phyloP scores from a whole-genome alignment of 441 rosid species.

The California macrophylla region DNA sequence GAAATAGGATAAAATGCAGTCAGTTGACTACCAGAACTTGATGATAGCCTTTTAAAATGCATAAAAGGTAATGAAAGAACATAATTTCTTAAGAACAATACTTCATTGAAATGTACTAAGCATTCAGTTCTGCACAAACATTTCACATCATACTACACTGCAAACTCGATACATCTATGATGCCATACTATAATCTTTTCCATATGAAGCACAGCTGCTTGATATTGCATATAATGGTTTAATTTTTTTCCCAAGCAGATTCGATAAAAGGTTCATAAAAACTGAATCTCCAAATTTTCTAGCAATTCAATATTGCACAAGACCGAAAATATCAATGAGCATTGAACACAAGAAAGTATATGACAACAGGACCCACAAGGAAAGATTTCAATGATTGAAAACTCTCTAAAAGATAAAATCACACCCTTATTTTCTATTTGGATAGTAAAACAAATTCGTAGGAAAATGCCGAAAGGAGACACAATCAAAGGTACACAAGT shows the following conservation, averaged over 20 bases:
- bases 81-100: background rate
- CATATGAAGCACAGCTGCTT: background rate
- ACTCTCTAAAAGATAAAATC: background rate
- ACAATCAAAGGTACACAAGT: background rate
- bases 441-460: background rate
- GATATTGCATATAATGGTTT: background rate
- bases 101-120: background rate
- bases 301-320: background rate
- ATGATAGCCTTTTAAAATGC: background rate
- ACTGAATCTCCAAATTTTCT: background rate
- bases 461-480: background rate
- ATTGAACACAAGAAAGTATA: background rate
- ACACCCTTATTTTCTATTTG: background rate
- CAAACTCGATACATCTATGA: background rate
- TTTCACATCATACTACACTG: background rate
- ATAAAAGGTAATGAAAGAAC: background rate
- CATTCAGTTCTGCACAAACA: constrained; percentile 1
- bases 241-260: background rate
- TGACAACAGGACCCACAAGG: background rate
- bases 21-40: background rate
- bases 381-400: background rate
- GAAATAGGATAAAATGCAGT: constrained; percentile 12
- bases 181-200: background rate
- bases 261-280: background rate
- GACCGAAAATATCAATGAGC: background rate